Evolutionary conservation across 345 rosid species (phyloP).

Genomic region (Punica granatum): DNA sequence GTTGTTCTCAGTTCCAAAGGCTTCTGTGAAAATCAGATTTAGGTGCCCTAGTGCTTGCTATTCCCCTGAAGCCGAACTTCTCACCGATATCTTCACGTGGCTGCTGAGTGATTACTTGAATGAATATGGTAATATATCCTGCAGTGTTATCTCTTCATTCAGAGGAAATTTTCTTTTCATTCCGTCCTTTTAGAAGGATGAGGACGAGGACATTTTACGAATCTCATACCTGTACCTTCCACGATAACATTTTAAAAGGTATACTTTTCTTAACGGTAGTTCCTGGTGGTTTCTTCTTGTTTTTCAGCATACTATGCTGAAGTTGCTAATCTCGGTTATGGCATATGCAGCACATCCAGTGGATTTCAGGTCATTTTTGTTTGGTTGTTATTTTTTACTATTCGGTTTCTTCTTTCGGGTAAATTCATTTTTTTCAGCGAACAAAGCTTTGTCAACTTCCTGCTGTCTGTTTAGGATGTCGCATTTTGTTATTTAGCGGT

Average conservation of each 20-base stretch:
- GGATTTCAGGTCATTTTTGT: constrained; percentile 59
- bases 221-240: too few relatives aligned
- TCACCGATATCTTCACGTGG: constrained; percentile 54
- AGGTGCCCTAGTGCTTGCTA: constrained; percentile 58
- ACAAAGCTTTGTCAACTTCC: not conserved
- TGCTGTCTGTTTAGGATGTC: not conserved
- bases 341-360: constrained; percentile 34
- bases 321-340: constrained; percentile 74
- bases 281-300: not conserved
- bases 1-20: constrained; percentile 66
- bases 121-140: constrained; percentile 61
- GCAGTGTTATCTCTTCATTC: not conserved
- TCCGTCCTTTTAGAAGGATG: not conserved
- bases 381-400: not conserved
- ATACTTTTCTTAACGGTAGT: not conserved
- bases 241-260: too few relatives aligned
- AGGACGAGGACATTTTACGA: too few relatives aligned
- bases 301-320: constrained; percentile 76
- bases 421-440: not conserved
- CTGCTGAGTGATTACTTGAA: constrained; percentile 78
- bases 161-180: not conserved
- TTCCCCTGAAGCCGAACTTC: constrained; percentile 78
- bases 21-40: constrained; percentile 62
- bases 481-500: not conserved
- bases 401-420: not conserved